Evolutionary conservation across 2,329 filamentous ascomycete genomes (phyloP), one percentile per base, ranked within the genome.

Genomic region (Trichoderma oligosporum): DNA sequence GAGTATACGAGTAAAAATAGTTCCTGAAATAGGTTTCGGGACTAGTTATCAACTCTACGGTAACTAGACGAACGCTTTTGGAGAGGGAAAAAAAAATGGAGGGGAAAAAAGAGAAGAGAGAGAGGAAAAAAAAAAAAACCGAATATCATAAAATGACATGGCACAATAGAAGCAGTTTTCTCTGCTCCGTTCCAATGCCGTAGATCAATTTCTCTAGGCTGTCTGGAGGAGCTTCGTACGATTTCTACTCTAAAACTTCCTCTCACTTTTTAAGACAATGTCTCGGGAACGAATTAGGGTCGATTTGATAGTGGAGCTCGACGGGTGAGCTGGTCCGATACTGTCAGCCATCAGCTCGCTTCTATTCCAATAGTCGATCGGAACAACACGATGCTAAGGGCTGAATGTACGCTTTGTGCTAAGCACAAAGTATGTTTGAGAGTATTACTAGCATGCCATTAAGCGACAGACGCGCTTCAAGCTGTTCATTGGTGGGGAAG

Each of bases 381-480:
- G 31, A 20, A 41, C 22, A 41, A 8, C n/a, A 45, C 22, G 27
- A 36, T 38, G 29, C 39, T 22, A 49, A 16, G 46, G 12, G 27
- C 18, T n/a, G 46, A 22, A 36, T 18, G 45, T n/a, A n/a, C n/a
- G n/a, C n/a, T n/a, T n/a, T n/a, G n/a, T n/a, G n/a, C n/a, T n/a
- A n/a, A n/a, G 31, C 9, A 49, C 24, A 29, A 36, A 33, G 29
- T 12, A 24, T 24, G 29, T 11, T n/a, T 24, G 52, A 24, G 52
- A 36, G 31, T 31, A 47, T 39, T 33, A 33, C 31, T 33, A 33
- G 22, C 48, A 31, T 18, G 24, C 22, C 7, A 27, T 57, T 52
- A 57, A 52, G 55, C 55, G 55, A 57, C 47, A 57, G 39, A 18
- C 55, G 55, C 39, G 55, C 46, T 52, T 33, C 55, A 36, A 31